Percentiles rank a stretch among this genome's conserved stretches.
phyloP scores from a whole-genome alignment of 352 stramenopile genomes.

The Pythium diclinum region DNA sequence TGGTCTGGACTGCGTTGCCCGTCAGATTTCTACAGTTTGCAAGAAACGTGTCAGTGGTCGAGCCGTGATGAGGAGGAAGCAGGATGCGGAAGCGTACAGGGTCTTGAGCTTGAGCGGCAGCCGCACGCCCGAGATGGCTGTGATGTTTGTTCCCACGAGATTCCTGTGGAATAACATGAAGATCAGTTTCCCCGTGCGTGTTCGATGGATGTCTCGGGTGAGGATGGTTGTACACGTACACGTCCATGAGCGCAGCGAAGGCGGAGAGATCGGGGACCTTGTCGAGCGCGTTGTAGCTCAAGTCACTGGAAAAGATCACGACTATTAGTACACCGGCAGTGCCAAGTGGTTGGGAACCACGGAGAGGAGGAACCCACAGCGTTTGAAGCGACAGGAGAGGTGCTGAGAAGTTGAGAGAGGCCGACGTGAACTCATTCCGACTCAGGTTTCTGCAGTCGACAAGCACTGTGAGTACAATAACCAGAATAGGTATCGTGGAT shows the following conservation, averaged over 20 bases:
- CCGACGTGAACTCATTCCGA: conserved; percentile 48
- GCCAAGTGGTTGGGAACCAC: no score
- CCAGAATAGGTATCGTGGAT: no score
- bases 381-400: conserved; percentile 41
- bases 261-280: conserved; percentile 43
- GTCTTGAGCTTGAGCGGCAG: conserved; percentile 40
- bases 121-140: conserved; percentile 39
- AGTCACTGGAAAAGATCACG: conserved; percentile 40
- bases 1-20: conserved; percentile 5
- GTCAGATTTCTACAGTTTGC: conserved; percentile 8
- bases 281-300: conserved; percentile 58
- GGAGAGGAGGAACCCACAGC: conserved; percentile 33
- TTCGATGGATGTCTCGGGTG: not conserved
- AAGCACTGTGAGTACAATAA: not conserved
- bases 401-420: conserved; percentile 46
- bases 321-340: not conserved
- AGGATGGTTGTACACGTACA: conserved; percentile 36
- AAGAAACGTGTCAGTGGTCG: not conserved
- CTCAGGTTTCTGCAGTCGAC: conserved; percentile 35
- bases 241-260: conserved; percentile 43
- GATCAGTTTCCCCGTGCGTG: not conserved
- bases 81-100: conserved; percentile 15
- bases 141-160: conserved; percentile 55
- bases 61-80: not conserved
- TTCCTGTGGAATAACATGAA: conserved; percentile 35